Conservation (phyloP, 208 protist genomes). For the Balamuthia mandrillaris region DNA sequence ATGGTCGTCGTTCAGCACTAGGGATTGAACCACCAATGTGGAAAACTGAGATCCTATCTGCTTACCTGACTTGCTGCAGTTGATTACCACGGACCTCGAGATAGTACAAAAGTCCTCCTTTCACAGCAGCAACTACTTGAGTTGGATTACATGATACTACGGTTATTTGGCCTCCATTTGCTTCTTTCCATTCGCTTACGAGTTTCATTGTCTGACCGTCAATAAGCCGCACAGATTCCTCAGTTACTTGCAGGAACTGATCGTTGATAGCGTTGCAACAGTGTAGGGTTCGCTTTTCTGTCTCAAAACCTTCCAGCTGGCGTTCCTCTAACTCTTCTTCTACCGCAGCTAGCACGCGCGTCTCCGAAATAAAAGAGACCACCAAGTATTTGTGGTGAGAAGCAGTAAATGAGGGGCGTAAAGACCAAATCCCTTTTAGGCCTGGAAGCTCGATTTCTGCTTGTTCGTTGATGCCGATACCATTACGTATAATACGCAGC, state of each 20-base stretch:
- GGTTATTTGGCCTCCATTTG: constrained; percentile 35
- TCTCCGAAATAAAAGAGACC: constrained; percentile 70
- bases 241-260: constrained; percentile 30
- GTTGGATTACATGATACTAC: constrained; percentile 47
- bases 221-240: neutral
- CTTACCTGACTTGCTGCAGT: no score
- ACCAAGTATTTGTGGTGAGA: constrained; percentile 57
- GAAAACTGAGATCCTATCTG: no score
- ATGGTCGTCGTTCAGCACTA: no score
- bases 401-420: neutral
- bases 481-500: constrained; percentile 72
- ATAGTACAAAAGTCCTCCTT: neutral
- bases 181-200: neutral
- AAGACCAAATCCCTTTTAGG: constrained; percentile 72
- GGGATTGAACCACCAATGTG: neutral
- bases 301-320: constrained; percentile 61
- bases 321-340: constrained; percentile 66
- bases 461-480: constrained; percentile 76
- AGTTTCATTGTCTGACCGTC: neutral
- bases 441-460: constrained; percentile 70
- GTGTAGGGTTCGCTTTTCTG: constrained; percentile 48
- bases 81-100: neutral
- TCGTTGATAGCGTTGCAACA: constrained; percentile 52
- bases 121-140: constrained; percentile 46
- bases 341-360: constrained; percentile 50